phyloP scores from a whole-genome alignment of 345 rosid species.

The Turnera subulata region DNA sequence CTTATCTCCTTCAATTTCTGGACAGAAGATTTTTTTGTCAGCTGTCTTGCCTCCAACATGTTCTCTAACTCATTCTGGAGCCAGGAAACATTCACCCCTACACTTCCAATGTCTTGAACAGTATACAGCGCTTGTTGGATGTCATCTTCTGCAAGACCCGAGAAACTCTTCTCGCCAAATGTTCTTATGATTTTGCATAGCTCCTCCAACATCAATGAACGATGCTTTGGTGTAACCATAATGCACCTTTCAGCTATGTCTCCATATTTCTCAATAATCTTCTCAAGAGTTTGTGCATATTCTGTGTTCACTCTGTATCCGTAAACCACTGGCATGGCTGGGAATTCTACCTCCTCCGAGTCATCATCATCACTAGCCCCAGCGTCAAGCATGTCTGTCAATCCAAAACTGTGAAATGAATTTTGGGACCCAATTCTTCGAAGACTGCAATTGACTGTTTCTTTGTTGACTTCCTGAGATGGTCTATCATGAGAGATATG shows the following conservation, averaged over 20 bases:
- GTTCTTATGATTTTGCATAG: background rate
- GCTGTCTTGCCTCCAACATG: constrained; percentile 3
- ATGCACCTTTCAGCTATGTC: constrained; percentile 3
- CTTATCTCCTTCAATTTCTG: constrained; percentile 6
- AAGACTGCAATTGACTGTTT: too few relatives aligned
- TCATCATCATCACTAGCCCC: background rate
- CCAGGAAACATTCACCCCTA: constrained; percentile 10
- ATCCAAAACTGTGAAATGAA: background rate
- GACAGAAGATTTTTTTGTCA: background rate
- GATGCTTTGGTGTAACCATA: background rate
- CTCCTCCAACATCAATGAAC: constrained; percentile 1
- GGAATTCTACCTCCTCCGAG: constrained; percentile 5
- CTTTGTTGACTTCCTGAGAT: too few relatives aligned
- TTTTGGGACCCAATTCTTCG: too few relatives aligned
- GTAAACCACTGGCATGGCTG: background rate
- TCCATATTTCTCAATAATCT: constrained; percentile 5
- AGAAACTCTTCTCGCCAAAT: background rate
- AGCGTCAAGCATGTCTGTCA: constrained; percentile 10
- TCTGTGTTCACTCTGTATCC: constrained; percentile 8
- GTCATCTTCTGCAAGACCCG: background rate
- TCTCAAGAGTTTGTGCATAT: background rate
- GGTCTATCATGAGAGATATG: too few relatives aligned
- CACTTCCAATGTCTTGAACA: constrained; percentile 1
- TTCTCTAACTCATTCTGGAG: constrained; percentile 3
- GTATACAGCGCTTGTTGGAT: background rate